Conservation (phyloP, 1,139 yeast genomes). For the Pichia sp. region DNA sequence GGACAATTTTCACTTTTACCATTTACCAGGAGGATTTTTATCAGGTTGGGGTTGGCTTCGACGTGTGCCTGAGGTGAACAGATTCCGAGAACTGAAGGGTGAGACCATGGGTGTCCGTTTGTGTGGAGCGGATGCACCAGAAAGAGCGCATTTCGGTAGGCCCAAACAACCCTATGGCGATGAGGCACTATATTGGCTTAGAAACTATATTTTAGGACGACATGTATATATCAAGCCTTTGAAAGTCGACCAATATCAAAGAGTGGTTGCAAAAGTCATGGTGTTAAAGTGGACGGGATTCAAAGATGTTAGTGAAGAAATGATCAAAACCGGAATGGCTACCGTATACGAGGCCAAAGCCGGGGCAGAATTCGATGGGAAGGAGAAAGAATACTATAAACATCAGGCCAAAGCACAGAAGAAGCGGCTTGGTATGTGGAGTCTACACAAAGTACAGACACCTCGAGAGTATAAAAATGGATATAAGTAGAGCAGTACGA, state of each 20-base stretch:
- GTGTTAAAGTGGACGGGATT: constrained; percentile 70
- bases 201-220: constrained; percentile 52
- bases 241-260: constrained; percentile 76
- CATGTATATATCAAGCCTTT: constrained; percentile 70
- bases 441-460: constrained; percentile 44
- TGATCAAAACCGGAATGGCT: constrained; percentile 78
- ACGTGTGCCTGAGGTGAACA: constrained; percentile 35
- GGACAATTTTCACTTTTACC: constrained; percentile 86
- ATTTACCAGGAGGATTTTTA: constrained; percentile 83
- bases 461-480: constrained; percentile 74
- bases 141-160: constrained; percentile 88
- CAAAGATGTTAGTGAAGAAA: constrained; percentile 77
- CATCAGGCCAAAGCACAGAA: constrained; percentile 55
- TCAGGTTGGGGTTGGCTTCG: constrained; percentile 96
- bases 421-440: constrained; percentile 65
- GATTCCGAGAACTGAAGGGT: constrained; percentile 41
- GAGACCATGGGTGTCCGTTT: constrained; percentile 61
- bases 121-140: constrained; percentile 99
- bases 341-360: constrained; percentile 76
- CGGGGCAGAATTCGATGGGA: constrained; percentile 83
- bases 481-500: constrained; percentile 6
- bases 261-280: constrained; percentile 78
- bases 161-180: constrained; percentile 86
- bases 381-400: constrained; percentile 47
- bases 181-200: constrained; percentile 77